Evolutionary conservation across 2,329 filamentous ascomycete species (phyloP).

Genomic region (Penicillium sp.): DNA sequence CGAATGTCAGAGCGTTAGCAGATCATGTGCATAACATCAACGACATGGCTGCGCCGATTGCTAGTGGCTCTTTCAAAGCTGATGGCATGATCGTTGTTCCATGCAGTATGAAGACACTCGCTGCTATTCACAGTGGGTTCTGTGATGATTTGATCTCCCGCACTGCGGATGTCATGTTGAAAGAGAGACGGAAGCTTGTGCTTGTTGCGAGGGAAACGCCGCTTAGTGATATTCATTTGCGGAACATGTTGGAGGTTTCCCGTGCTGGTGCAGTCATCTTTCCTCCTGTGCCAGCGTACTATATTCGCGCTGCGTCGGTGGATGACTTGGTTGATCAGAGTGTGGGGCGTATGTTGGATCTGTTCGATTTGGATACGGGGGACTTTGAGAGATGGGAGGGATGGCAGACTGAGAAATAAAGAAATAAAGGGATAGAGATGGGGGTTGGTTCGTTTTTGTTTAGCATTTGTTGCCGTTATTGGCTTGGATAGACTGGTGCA

Average conservation of each 20-base stretch:
- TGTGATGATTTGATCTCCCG: constrained; percentile 48
- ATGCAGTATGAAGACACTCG: constrained; percentile 52
- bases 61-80: constrained; percentile 46
- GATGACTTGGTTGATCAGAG: constrained; percentile 48
- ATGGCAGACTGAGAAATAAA: constrained; percentile 18
- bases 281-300: constrained; percentile 48
- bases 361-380: constrained; percentile 44
- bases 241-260: constrained; percentile 47
- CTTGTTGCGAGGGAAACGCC: constrained; percentile 48
- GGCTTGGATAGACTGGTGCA: not conserved
- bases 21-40: constrained; percentile 40
- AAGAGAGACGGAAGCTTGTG: constrained; percentile 44
- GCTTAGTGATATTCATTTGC: constrained; percentile 47
- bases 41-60: constrained; percentile 48
- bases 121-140: constrained; percentile 42
- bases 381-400: constrained; percentile 37
- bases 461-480: not conserved
- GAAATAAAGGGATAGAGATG: not conserved
- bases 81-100: constrained; percentile 50
- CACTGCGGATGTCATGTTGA: constrained; percentile 49
- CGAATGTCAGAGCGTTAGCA: constrained; percentile 41
- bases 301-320: constrained; percentile 40
- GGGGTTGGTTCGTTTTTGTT: not conserved
- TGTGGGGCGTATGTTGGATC: constrained; percentile 49
- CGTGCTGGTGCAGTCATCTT: constrained; percentile 43